Conservation (phyloP, 345 rosid genomes). For the Luvunga scandens region DNA sequence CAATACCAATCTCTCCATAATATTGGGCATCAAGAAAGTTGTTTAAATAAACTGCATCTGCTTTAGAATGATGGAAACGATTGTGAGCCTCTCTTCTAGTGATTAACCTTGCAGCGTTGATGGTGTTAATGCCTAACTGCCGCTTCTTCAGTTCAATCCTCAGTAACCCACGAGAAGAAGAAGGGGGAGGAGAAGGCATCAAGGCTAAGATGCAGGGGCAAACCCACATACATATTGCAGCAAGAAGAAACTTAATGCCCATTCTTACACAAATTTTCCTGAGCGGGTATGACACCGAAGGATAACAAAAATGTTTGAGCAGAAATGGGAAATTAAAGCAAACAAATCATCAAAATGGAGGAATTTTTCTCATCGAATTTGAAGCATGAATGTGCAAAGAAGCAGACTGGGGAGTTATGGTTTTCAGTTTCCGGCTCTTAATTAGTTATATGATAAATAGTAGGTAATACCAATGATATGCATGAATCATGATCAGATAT, state of each 20-base stretch:
- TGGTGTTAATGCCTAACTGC: conserved; percentile 28
- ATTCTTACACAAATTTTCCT: conserved; percentile 7
- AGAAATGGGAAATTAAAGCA: background rate
- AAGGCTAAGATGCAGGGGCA: conserved; percentile 25
- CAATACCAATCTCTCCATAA: conserved; percentile 63
- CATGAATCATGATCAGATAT: too few species aligned
- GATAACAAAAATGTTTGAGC: background rate
- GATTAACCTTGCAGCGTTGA: conserved; percentile 31
- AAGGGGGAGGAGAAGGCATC: conserved; percentile 5
- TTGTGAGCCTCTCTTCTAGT: background rate
- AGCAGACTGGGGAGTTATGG: too few species aligned
- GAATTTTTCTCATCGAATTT: too few species aligned
- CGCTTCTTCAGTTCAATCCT: conserved; percentile 43
- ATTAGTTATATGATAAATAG: too few species aligned
- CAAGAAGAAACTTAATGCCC: conserved; percentile 28
- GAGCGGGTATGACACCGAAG: background rate
- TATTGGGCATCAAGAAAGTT: conserved; percentile 55
- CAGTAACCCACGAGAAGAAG: conserved; percentile 28
- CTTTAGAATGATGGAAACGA: conserved; percentile 6
- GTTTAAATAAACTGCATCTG: conserved; percentile 44
- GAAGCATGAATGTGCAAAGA: too few species aligned
- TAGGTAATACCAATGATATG: too few species aligned
- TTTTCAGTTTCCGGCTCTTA: too few species aligned
- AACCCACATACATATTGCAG: conserved; percentile 28
- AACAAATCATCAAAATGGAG: too few species aligned